These are phyloP conservation scores for Pichia cephalocereana DNA, from an alignment of 805 yeast genomes.

Conservation along the genomic window DNA sequence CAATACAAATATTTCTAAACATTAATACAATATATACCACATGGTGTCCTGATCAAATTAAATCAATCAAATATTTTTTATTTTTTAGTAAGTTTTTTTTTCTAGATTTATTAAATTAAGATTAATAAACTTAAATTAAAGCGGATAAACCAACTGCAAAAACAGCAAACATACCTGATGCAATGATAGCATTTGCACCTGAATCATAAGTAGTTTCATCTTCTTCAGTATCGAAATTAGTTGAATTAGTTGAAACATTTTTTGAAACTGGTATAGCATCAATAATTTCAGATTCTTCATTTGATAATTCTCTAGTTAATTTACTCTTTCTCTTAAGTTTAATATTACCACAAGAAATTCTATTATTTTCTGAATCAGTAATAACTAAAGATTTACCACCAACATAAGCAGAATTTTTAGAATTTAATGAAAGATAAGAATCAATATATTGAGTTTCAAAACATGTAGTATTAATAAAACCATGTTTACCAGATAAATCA, in stretches of 20 bases:
- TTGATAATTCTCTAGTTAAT: conserved; percentile 16
- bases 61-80: conserved; percentile 8
- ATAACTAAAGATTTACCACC: conserved; percentile 49
- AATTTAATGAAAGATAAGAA: conserved; percentile 55
- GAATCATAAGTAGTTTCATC: conserved; percentile 5
- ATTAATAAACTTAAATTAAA: conserved; percentile 9
- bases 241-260: conserved; percentile 5
- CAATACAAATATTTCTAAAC: too few relatives aligned
- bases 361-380: conserved; percentile 46
- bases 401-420: conserved; percentile 45
- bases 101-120: too few relatives aligned
- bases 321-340: conserved; percentile 23
- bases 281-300: background rate
- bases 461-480: conserved; percentile 61
- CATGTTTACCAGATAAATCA: conserved; percentile 73
- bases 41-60: background rate
- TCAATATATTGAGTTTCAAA: conserved; percentile 56
- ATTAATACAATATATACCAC: too few relatives aligned
- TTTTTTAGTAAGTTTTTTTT: background rate
- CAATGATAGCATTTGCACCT: conserved; percentile 3
- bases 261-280: conserved; percentile 2
- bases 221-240: background rate
- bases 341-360: conserved; percentile 58
- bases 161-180: conserved; percentile 14
- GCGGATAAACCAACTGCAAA: conserved; percentile 18